Evolutionary conservation across 164 flowering plant genomes (phyloP), one percentile per base, ranked within the genome.

Genomic region (Vitis cinerea): DNA sequence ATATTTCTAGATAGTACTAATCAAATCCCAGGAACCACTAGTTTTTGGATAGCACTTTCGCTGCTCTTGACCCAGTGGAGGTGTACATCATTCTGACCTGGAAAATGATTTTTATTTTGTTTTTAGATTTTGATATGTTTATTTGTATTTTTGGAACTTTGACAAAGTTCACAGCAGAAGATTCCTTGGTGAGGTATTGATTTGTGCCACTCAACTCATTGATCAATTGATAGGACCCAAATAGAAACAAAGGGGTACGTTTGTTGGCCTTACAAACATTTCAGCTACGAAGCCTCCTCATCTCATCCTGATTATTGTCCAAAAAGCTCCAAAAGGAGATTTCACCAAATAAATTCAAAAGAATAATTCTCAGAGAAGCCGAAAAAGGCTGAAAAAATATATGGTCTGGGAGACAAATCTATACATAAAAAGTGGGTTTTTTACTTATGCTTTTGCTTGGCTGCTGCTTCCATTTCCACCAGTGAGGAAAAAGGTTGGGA

Each of bases 31-130:
- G 17, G 14, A 68, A 31, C 67, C 73, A 65, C 65, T 16, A 15
- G 54, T 1, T 59, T 69, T 37, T 53, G 72, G 71, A 77, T 77
- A 70, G 66, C 44, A 69, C 15, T 65, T 64, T 64, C 67, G 71
- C 76, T 44, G 48, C 61, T 55, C 55, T 27, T 37, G 48, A 31
- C 29, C 10, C 5, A 55, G 47, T 69, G 60, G 67, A 54, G 62
- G 52, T 50, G 4, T 30, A 63, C 70, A 59, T 49, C 23, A 12
- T 69, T 27, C 64, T 59, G 50, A 51, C 69, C 56, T 27, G 23
- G 56, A 72, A 67, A 59, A 56, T 11, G 49, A 58, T 23, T 15
- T 27, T 31, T 8, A 12, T 30, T 10, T 62, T 62, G 9, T 48
- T 37, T 62, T 37, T 62, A 13, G 31, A 5, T 23, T 62, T 37